Evolutionary conservation across 1,284 basidiomycete species (phyloP), one percentile per base, ranked within the genome.

Genomic region (Ceratobasidium sp.): DNA sequence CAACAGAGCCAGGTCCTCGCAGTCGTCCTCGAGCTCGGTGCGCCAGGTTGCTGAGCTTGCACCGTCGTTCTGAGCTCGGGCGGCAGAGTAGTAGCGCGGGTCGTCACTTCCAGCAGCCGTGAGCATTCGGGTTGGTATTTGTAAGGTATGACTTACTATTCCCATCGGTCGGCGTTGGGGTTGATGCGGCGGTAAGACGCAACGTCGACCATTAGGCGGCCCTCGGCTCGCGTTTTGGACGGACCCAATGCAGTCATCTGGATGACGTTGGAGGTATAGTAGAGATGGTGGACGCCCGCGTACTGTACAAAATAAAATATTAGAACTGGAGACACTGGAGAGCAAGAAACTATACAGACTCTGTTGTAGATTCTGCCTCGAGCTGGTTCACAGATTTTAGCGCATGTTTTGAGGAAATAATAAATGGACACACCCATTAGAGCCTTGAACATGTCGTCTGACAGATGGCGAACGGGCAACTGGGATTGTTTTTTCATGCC

Each of bases 181-280:
- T 75, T 69, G 61, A 77, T 76, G 19, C 74, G 39, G 34, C 71
- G 71, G 73, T 54, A 76, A 59, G 66, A 68, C 37, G 75, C 72
- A 37, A 41, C 58, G 43, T 77, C 75, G n/a, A 78, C 74, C 71
- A 79, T 77, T 14, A 75, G 72, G 24, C 77, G 58, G 68, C 74
- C 29, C 58, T 49, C 73, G 51, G 68, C 68, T 1, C 68, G 53
- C 34, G 68, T 71, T 22, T 71, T 71, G 24, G 39, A 48, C 14
- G 68, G 68, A 1, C 68, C 68, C 68, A 71, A 61, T 16, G 68
- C 22, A 4, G 68, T 71, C 68, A 71, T 71, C 51, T 71, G 68
- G 27, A 71, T 71, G 29, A 71, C 49, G 56, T 71, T 48, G 14
- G 68, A 71, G 5, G 54, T 71, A 31, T 71, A 71, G 56, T 71